A percentile compares a stretch with the other conserved stretches of the same genome.
phyloP scores from a whole-genome alignment of 192 early-diverging fungal genomes.

The Dissophora ornata region DNA sequence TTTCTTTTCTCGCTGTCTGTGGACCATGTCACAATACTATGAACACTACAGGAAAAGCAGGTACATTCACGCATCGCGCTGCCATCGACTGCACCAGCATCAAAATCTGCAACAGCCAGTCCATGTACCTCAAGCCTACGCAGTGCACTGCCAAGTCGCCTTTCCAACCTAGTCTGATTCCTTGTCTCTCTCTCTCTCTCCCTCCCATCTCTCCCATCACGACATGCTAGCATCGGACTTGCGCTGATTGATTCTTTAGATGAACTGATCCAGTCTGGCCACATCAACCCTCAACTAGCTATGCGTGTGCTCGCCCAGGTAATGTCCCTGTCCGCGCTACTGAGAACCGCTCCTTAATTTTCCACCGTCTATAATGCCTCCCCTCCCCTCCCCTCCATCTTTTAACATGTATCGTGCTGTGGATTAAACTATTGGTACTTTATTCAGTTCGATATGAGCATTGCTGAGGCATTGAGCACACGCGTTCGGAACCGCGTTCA shows the following conservation, averaged over 20 bases:
- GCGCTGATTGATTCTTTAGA: slow-evolving; percentile 97
- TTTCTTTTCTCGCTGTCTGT: no score
- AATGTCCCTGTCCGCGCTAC: neutral
- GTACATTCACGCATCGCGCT: slow-evolving; percentile 41
- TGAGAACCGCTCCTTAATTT: slow-evolving; percentile 5
- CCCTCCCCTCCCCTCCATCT: neutral
- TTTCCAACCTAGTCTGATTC: neutral
- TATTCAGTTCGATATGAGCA: slow-evolving; percentile 84
- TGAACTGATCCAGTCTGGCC: slow-evolving; percentile 89
- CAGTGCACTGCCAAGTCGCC: no score
- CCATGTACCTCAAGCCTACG: no score
- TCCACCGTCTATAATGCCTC: no score
- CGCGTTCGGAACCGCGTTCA: slow-evolving; percentile 84
- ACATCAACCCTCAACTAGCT: slow-evolving; percentile 92
- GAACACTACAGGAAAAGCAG: slow-evolving; percentile 79
- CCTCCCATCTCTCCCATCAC: neutral
- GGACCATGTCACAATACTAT: slow-evolving; percentile 69
- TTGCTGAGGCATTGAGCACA: slow-evolving; percentile 86
- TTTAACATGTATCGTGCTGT: neutral
- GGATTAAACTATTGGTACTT: neutral
- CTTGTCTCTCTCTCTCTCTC: neutral
- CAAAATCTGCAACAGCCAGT: no score
- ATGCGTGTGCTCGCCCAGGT: slow-evolving; percentile 91
- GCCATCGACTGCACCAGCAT: no score
- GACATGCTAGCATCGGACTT: slow-evolving; percentile 88